These are phyloP conservation scores for Sporisorium scitamineum DNA, from an alignment of 1,284 basidiomycete species.

Conservation along the genomic window DNA sequence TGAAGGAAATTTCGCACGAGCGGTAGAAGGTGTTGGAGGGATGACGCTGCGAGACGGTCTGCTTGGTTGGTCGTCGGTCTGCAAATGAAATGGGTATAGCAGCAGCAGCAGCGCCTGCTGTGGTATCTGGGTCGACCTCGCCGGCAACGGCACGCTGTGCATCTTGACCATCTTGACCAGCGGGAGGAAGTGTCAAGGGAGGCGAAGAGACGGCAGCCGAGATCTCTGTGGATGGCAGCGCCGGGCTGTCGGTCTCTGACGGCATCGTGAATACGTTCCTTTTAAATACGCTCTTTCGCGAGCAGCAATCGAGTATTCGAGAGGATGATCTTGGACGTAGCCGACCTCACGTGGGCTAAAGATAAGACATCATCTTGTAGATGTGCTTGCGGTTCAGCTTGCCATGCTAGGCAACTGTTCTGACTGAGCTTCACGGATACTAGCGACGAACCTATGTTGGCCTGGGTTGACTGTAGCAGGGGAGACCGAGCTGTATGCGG, in stretches of 20 bases:
- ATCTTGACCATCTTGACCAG: conserved; percentile 43
- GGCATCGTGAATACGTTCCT: conserved; percentile 4
- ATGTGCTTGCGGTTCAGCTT: conserved; percentile 2
- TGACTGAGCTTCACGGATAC: not conserved
- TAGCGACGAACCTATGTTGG: not conserved
- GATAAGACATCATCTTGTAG: conserved; percentile 6
- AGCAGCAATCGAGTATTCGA: not conserved
- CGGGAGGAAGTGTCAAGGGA: conserved; percentile 23
- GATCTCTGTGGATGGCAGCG: conserved; percentile 40
- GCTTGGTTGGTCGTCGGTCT: conserved; percentile 19
- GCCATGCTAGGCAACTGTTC: not conserved
- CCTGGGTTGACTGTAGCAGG: not conserved
- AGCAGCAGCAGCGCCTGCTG: conserved; percentile 16
- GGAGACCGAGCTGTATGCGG: not conserved
- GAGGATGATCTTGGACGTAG: not conserved
- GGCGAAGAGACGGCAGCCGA: conserved; percentile 26
- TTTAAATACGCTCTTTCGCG: not conserved
- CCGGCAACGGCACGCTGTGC: conserved; percentile 36
- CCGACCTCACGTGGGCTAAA: conserved; percentile 1
- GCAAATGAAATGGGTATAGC: conserved; percentile 31
- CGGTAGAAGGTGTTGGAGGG: conserved; percentile 50
- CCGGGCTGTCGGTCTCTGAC: conserved; percentile 23
- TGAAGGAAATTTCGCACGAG: conserved; percentile 50
- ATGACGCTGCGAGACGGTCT: conserved; percentile 32
- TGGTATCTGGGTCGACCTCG: conserved; percentile 9